These are phyloP conservation scores for Trametes pubescens DNA, from an alignment of 1,284 basidiomycete species.

Conservation along the genomic window DNA sequence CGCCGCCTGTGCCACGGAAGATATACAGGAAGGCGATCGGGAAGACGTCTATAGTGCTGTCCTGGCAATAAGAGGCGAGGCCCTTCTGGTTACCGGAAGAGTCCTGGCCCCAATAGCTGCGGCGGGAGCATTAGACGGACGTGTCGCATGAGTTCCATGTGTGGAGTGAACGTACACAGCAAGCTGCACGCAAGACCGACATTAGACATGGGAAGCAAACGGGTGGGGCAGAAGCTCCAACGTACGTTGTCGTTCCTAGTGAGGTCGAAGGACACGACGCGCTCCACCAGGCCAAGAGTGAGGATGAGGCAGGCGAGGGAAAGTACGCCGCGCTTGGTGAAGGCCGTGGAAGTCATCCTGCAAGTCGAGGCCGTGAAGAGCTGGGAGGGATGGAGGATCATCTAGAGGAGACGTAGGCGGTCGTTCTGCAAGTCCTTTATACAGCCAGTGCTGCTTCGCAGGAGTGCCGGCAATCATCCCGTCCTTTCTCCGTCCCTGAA, in stretches of 20 bases:
- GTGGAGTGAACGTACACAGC: constrained; percentile 33
- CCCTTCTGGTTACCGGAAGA: constrained; percentile 56
- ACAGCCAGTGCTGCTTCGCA: constrained; percentile 14
- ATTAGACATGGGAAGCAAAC: constrained; percentile 14
- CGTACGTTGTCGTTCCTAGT: constrained; percentile 43
- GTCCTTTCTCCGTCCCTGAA: constrained; percentile 24
- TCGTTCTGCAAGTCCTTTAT: constrained; percentile 13
- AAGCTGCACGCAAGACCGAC: constrained; percentile 22
- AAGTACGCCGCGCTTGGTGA: constrained; percentile 25
- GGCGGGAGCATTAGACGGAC: constrained; percentile 1
- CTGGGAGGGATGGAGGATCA: constrained; percentile 11
- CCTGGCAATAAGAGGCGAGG: constrained; percentile 57
- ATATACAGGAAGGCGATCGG: constrained; percentile 66
- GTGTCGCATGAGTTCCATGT: not conserved
- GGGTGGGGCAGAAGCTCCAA: constrained; percentile 10
- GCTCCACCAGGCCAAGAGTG: constrained; percentile 31
- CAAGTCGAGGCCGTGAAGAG: constrained; percentile 14
- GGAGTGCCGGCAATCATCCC: constrained; percentile 25
- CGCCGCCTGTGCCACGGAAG: constrained; percentile 59
- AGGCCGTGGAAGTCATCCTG: constrained; percentile 22
- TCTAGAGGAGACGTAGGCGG: constrained; percentile 6
- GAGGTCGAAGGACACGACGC: constrained; percentile 38
- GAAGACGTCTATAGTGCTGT: constrained; percentile 58
- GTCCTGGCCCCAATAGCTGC: constrained; percentile 56
- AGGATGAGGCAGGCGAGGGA: constrained; percentile 33